A percentile compares a stretch with the other conserved stretches of the same genome.
Evolutionary conservation across 495 filamentous ascomycete genomes (phyloP).

Genomic region (Aspergillus mulundensis): DNA sequence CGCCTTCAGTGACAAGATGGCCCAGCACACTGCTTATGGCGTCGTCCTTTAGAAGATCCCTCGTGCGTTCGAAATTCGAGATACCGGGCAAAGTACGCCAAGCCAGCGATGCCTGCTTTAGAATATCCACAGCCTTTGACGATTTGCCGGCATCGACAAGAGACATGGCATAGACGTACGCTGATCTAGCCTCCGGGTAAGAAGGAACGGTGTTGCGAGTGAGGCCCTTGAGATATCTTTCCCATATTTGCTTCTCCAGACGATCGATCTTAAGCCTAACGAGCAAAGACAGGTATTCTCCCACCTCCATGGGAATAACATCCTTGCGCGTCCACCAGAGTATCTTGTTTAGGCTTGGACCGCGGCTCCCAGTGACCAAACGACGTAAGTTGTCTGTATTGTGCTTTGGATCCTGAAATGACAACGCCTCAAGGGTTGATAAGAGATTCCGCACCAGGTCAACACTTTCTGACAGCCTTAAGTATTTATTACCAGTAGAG

Average conservation of each 20-base stretch:
- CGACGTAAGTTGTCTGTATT: slow-evolving; percentile 22
- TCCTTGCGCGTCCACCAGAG: slow-evolving; percentile 15
- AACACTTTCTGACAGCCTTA: slow-evolving; percentile 5
- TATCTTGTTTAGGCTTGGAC: slow-evolving; percentile 20
- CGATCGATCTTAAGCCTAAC: slow-evolving; percentile 16
- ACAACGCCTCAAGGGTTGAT: slow-evolving; percentile 17
- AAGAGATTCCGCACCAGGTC: slow-evolving; percentile 21
- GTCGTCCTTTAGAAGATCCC: slow-evolving; percentile 17
- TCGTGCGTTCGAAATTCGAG: slow-evolving; percentile 15
- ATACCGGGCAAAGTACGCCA: slow-evolving; percentile 25
- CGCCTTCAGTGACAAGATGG: slow-evolving; percentile 19
- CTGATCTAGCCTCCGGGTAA: slow-evolving; percentile 5
- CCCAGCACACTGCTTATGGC: slow-evolving; percentile 18
- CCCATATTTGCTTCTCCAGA: slow-evolving; percentile 26
- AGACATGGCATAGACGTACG: slow-evolving; percentile 23
- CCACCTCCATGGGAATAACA: neutral
- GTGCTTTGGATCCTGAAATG: slow-evolving; percentile 22
- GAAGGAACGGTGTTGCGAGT: neutral
- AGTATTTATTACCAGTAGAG: neutral
- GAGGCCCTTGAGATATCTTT: slow-evolving; percentile 12
- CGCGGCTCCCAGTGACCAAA: slow-evolving; percentile 25
- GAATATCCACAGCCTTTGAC: slow-evolving; percentile 19
- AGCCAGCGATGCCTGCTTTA: slow-evolving; percentile 25
- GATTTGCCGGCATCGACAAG: slow-evolving; percentile 17
- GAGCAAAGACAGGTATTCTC: slow-evolving; percentile 25